Conservation (phyloP, 2,329 filamentous ascomycete genomes). For the Penicillium sp. region DNA sequence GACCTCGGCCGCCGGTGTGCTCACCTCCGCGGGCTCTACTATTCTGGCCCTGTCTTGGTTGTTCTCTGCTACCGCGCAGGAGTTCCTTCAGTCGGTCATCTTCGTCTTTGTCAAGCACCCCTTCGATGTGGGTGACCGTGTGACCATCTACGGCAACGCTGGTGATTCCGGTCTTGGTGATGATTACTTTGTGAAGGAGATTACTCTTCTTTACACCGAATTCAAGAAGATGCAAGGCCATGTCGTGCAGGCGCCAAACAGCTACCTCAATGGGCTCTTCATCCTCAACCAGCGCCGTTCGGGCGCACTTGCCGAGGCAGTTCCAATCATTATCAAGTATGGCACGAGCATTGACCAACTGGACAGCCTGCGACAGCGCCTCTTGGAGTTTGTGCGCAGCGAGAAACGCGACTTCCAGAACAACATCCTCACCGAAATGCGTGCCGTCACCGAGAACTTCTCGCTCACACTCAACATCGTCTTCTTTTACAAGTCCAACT, state of each 20-base stretch:
- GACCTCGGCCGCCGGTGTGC: conserved; percentile 79
- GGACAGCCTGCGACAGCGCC: conserved; percentile 72
- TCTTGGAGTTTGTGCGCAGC: conserved; percentile 76
- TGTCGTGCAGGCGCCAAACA: conserved; percentile 93
- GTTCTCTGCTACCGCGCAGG: conserved; percentile 86
- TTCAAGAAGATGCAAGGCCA: conserved; percentile 99
- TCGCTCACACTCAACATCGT: conserved; percentile 86
- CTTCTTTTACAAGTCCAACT: conserved; percentile 97
- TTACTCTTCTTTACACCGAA: conserved; percentile 88
- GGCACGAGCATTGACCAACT: conserved; percentile 82
- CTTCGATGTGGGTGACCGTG: conserved; percentile 91
- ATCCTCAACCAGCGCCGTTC: conserved; percentile 93
- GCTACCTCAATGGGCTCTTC: conserved; percentile 85
- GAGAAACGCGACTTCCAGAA: conserved; percentile 88
- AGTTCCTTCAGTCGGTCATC: conserved; percentile 89
- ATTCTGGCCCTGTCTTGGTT: conserved; percentile 91
- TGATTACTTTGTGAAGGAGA: conserved; percentile 95
- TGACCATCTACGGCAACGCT: conserved; percentile 86
- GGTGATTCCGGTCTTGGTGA: conserved; percentile 76
- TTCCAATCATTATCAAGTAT: conserved; percentile 82
- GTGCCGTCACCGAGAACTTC: conserved; percentile 75
- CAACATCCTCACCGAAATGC: conserved; percentile 83
- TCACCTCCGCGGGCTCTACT: conserved; percentile 84
- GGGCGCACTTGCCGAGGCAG: conserved; percentile 79
- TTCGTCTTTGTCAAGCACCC: conserved; percentile 98